These are phyloP conservation scores for Rosa persica DNA, from an alignment of 306 rosid species.

Conservation along the genomic window DNA sequence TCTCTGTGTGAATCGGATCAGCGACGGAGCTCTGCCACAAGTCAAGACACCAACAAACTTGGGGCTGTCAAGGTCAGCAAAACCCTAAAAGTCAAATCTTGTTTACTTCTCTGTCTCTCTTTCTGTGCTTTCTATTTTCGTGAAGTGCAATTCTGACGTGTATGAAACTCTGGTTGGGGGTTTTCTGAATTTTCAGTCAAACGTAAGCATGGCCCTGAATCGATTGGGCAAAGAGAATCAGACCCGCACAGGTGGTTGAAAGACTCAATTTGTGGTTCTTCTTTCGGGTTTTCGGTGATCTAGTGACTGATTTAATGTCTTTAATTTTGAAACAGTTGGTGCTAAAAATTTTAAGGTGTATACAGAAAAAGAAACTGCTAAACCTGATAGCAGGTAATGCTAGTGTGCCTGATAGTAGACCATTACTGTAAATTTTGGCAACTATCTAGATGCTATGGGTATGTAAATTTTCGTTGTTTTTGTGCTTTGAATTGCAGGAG, in stretches of 20 bases:
- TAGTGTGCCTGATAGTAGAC: background rate
- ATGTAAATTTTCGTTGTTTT: background rate
- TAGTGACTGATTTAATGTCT: background rate
- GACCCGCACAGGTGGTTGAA: constrained; percentile 39
- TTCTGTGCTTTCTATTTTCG: background rate
- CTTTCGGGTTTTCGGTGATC: constrained; percentile 12
- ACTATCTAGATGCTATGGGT: background rate
- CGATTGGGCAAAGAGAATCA: constrained; percentile 35
- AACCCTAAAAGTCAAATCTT: background rate
- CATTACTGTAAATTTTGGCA: background rate
- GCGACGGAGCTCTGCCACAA: constrained; percentile 1
- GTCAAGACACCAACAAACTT: constrained; percentile 15
- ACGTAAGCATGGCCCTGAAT: constrained; percentile 33
- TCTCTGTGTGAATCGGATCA: background rate
- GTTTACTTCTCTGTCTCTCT: background rate
- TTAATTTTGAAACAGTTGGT: constrained; percentile 32
- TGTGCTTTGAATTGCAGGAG: constrained; percentile 29
- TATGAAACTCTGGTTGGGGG: background rate
- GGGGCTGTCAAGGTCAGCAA: constrained; percentile 33
- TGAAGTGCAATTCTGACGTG: background rate
- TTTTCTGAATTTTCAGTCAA: constrained; percentile 39
- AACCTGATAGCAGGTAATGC: constrained; percentile 42
- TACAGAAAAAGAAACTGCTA: constrained; percentile 41
- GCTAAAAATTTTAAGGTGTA: constrained; percentile 48
- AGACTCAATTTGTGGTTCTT: background rate